A percentile compares a stretch with the other conserved stretches of the same genome.
phyloP scores from a whole-genome alignment of 2,329 filamentous ascomycete genomes.

The Davidsoniella australis region DNA sequence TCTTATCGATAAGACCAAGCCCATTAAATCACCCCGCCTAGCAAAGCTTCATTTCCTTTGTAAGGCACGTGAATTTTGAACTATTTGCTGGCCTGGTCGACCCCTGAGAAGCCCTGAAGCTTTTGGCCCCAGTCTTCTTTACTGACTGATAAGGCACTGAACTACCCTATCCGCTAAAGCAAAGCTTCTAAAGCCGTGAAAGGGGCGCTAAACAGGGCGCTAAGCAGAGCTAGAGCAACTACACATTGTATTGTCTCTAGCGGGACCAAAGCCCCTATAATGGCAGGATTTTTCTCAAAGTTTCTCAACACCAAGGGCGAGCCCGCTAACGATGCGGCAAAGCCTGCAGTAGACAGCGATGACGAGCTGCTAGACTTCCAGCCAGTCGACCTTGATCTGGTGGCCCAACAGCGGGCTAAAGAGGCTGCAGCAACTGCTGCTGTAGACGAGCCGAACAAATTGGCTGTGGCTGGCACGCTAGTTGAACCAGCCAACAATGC shows the following conservation, averaged over 20 bases:
- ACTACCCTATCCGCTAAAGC: too few relatives aligned
- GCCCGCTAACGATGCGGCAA: background rate
- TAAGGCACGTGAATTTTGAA: too few relatives aligned
- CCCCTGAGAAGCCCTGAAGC: too few relatives aligned
- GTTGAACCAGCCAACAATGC: background rate
- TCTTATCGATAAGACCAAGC: too few relatives aligned
- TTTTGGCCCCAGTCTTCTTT: too few relatives aligned
- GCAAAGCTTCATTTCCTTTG: too few relatives aligned
- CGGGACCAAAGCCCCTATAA: background rate
- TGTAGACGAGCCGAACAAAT: background rate
- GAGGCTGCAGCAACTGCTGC: background rate
- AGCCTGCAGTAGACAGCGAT: background rate
- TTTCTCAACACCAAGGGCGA: background rate
- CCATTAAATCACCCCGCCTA: too few relatives aligned
- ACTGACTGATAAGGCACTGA: too few relatives aligned
- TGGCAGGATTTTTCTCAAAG: slow-evolving; percentile 11
- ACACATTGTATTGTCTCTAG: background rate
- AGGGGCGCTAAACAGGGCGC: too few relatives aligned
- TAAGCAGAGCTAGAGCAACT: too few relatives aligned
- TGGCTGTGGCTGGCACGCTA: background rate
- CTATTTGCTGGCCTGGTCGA: too few relatives aligned
- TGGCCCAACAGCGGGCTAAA: background rate
- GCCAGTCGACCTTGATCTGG: slow-evolving; percentile 1
- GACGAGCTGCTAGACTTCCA: background rate
- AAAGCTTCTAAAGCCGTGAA: too few relatives aligned